Base-by-base conservation (phyloP, 2,329 filamentous ascomycete species). In the Ceratocystis ficicola region DNA sequence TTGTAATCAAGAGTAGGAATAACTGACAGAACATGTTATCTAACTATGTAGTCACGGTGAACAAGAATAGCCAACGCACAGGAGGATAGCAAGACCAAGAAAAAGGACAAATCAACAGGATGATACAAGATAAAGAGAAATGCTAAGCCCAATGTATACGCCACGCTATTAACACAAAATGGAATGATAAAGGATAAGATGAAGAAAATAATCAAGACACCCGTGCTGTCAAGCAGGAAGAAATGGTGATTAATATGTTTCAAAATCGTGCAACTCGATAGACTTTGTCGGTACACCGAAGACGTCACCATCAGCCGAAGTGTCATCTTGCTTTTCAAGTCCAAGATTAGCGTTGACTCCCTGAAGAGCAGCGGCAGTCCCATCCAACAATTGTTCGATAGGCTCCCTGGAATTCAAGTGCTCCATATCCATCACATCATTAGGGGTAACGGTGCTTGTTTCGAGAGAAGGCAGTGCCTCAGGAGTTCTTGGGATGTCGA, bases 401-500 rank as follows among this genome's bases (percentile, higher is more conserved):
- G 52, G 50, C 50, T 65, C 63, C 25, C 60, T n/a, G 2, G 22
- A 59, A 20, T 60, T 30, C 46, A 48, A 25, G 8, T 32, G 62
- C 25, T 59, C 55, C 55, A 59, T 59, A 30, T 63, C 66, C 2
- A 65, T 44, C 30, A 59, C 48, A 59, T 65, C 63, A 7, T 48
- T 55, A 28, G 66, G 62, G 2, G 66, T 65, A 12, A 67, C 48
- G 30, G 65, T 63, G 60, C 66, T 67, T 25, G 59, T 62, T 41
- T 67, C 66, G 10, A 67, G 52, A 30, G 66, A 67, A 44, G 66
- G 63, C 36, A 67, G n/a, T 7, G 60, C 63, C 36, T 67, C 66
- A 1, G 66, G 66, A 4, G 66, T 67, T 41, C 36, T 64, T 7
- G 63, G 66, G 17, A 67, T 59, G 17, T 67, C 63, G 5, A 30